Conservation (phyloP, 202 grass and related monocot species). For the Panicum virgatum region DNA sequence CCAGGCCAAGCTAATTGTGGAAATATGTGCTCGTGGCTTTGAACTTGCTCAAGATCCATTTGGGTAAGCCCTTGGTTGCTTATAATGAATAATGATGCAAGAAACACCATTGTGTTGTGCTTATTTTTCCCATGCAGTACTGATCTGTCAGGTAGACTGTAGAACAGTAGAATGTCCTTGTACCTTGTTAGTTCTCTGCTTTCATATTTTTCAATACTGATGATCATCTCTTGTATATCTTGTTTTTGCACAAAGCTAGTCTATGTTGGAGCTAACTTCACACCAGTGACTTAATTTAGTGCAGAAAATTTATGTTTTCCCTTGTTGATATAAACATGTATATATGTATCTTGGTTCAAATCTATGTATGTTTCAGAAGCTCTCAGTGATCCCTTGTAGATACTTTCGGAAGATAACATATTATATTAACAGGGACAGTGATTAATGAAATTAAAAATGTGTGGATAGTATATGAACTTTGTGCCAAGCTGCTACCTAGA, state of each 20-base stretch:
- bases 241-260: neutral
- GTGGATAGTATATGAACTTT: neutral
- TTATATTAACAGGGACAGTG: neutral
- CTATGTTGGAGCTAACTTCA: slow-evolving; percentile 8
- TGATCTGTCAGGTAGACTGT: neutral
- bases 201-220: neutral
- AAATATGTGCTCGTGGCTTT: slow-evolving; percentile 69
- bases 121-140: neutral
- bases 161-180: neutral
- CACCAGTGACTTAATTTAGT: neutral
- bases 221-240: neutral
- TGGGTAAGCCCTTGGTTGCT: slow-evolving; percentile 52
- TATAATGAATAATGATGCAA: slow-evolving; percentile 3
- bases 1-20: slow-evolving; percentile 61
- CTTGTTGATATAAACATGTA: neutral
- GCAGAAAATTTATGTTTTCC: neutral
- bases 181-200: neutral
- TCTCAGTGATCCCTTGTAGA: neutral
- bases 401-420: neutral
- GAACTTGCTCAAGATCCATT: slow-evolving; percentile 74
- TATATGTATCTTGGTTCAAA: slow-evolving; percentile 20
- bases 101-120: neutral
- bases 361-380: neutral
- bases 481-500: neutral
- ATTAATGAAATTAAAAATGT: neutral